Evolutionary conservation across 495 filamentous ascomycete species (phyloP), one percentile per base, ranked within the genome.

Genomic region (Aspergillus wentii): DNA sequence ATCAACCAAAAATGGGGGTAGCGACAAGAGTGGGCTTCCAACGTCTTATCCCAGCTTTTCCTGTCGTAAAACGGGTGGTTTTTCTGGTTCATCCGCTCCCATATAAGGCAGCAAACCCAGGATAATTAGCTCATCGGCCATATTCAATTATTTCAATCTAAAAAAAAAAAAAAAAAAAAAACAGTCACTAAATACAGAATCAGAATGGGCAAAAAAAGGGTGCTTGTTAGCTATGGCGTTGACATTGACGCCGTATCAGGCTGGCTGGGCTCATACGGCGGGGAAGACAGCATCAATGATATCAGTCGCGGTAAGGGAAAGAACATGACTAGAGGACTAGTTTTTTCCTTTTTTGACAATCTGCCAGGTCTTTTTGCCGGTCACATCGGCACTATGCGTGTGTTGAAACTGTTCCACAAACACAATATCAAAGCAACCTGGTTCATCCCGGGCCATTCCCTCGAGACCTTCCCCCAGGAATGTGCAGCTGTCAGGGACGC

Each of bases 391-490:
- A 82, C 81, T 1, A 72, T 75, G 8, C 78, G 85, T 7, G 63
- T 91, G 2, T 71, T 91, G 7, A 86, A 84, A 44, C 57, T 91
- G 2, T 86, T 88, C 55, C 70, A 79, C 6, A 87, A 86, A 55
- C 83, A 88, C 69, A 76, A 80, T 40, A 91, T 91, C 66, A 88
- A 85, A 59, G 75, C 82, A 9, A 86, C 84, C 5, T 89, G 82
- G 80, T 89, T 91, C 58, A 88, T 91, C 41, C 85, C 85, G 0
- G 85, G 84, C 0, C 85, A 91, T 57, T 81, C 78, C 0, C 73
- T 91, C 11, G 85, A 91, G 43, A 86, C 72, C 10, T 89, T 88
- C 51, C 85, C 84, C 0, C 81, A 85, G 51, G 82, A 88, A 50
- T 85, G 80, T 49, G 75, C 78, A 18, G 72, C 76, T 64, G 71